Evolutionary conservation across 768 basidiomycete species (phyloP), one percentile per base, ranked within the genome.

Genomic region (Termitomyces eurrhizus): DNA sequence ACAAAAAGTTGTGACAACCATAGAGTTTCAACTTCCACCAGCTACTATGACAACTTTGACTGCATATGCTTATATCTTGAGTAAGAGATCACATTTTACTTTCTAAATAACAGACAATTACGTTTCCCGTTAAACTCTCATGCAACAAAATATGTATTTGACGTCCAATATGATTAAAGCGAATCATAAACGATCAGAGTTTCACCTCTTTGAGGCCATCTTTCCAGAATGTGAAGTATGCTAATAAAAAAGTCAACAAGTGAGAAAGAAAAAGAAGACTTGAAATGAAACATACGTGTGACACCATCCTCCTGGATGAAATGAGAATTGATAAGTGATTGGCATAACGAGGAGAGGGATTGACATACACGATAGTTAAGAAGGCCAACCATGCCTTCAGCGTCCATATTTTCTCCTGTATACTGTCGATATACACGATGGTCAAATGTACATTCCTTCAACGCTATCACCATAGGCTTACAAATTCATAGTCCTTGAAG

Each of bases 171-270:
- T 13, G 61, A 36, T 54, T 49, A 35, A 66, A 66, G 52, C 42
- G 56, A 65, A 63, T 52, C 13, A 21, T 33, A 12, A 55, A 36
- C 54, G 63, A 65, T 70, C 71, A 93, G 64, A 87, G 80, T 74
- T 94, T 94, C 61, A 83, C 70, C 73, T 86, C 81, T 77, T 95
- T 93, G 65, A 95, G 74, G 42, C 97, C 96, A 75, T 98, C 85
- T 78, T 91, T 96, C 95, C 95, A 98, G 82, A 95, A 92, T 36
- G 89, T 95, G 75, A 96, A 85, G 73, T 91, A 95, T 54, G 93
- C 93, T 90, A 66, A 58, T 62, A 65, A 59, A 58, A 62, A 62
- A 54, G 7, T 44, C n/a, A 44, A 11, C 42, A 64, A 44, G 45
- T 45, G 26, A 21, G 57, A 52, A 33, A 7, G 26, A 4, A 1